Percentiles rank a stretch among this genome's conserved stretches.
Evolutionary conservation across 2,329 filamentous ascomycete species (phyloP).

Genomic region (Fusarium sp.): DNA sequence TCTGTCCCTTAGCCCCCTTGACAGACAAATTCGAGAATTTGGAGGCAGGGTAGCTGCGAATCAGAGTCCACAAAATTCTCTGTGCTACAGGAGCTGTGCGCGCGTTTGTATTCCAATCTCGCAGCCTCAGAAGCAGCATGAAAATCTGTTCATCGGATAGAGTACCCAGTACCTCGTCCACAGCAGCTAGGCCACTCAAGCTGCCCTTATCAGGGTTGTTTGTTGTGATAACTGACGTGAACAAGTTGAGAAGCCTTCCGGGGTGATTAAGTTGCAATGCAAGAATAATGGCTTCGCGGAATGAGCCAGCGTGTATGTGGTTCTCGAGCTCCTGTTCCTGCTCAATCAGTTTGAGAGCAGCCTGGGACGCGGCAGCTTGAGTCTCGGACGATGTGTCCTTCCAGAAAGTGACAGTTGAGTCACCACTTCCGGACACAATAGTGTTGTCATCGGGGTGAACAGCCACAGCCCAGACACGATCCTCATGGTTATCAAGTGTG

Average conservation of each 20-base stretch:
- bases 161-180: slow-evolving; percentile 84
- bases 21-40: slow-evolving; percentile 78
- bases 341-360: slow-evolving; percentile 84
- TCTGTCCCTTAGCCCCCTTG: slow-evolving; percentile 66
- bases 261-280: slow-evolving; percentile 96
- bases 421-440: slow-evolving; percentile 89
- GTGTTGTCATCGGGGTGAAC: slow-evolving; percentile 76
- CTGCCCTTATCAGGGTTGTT: slow-evolving; percentile 70
- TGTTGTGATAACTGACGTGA: slow-evolving; percentile 80
- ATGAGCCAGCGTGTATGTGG: slow-evolving; percentile 87
- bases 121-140: slow-evolving; percentile 79
- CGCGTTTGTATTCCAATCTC: slow-evolving; percentile 98
- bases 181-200: slow-evolving; percentile 72
- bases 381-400: slow-evolving; percentile 88
- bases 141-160: slow-evolving; percentile 90
- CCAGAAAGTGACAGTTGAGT: slow-evolving; percentile 96
- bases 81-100: slow-evolving; percentile 88
- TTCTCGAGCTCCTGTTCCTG: slow-evolving; percentile 96
- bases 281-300: slow-evolving; percentile 91
- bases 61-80: slow-evolving; percentile 81
- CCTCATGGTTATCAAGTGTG: slow-evolving; percentile 96
- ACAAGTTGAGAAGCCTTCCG: slow-evolving; percentile 83
- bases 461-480: slow-evolving; percentile 91
- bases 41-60: slow-evolving; percentile 83
- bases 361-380: slow-evolving; percentile 77